phyloP scores from a whole-genome alignment of 306 rosid species.

The Lagenaria siceraria region DNA sequence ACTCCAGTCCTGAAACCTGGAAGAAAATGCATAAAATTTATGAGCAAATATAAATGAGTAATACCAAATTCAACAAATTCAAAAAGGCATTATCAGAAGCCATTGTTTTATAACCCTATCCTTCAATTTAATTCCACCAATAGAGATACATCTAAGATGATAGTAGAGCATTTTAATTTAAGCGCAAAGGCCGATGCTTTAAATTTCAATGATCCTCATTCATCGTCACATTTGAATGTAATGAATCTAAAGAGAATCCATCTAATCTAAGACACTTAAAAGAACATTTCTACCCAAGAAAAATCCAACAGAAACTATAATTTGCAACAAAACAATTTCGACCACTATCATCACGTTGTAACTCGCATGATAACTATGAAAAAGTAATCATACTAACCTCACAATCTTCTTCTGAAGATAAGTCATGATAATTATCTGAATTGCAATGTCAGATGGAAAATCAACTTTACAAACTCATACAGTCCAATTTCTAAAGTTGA shows the following conservation, averaged over 20 bases:
- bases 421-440: neutral
- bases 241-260: neutral
- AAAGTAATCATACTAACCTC: conserved; percentile 2
- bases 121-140: neutral
- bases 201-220: neutral
- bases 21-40: neutral
- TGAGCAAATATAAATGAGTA: neutral
- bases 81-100: neutral
- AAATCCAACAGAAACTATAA: neutral
- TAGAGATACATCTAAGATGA: neutral
- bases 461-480: neutral
- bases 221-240: neutral
- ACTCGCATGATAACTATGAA: neutral
- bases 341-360: neutral
- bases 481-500: neutral
- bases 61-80: neutral
- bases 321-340: no score
- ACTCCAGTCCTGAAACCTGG: conserved; percentile 83
- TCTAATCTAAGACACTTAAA: neutral
- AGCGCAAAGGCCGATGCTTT: neutral
- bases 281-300: neutral
- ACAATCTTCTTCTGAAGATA: conserved; percentile 9
- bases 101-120: neutral
- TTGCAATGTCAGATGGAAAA: neutral
- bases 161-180: neutral